A percentile compares a stretch with the other conserved stretches of the same genome.
Conservation (phyloP, 805 yeast species). For the Kazachstania psychrophila region DNA sequence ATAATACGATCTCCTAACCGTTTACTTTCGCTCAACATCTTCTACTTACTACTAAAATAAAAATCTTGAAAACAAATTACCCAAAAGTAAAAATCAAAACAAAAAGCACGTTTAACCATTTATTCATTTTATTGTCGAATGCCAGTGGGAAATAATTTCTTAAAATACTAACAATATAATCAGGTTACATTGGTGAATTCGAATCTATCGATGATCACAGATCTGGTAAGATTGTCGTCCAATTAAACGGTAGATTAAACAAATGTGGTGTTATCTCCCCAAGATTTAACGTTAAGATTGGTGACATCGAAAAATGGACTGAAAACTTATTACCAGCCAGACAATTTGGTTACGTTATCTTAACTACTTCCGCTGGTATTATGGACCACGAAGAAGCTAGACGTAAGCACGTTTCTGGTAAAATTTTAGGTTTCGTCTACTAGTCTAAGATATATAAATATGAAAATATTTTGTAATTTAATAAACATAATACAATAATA, state of each 20-base stretch:
- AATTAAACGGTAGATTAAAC: constrained; percentile 95
- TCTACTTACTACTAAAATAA: neutral
- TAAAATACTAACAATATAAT: constrained; percentile 2
- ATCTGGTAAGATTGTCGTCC: constrained; percentile 94
- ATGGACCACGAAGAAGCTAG: constrained; percentile 99
- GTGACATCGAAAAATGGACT: constrained; percentile 96
- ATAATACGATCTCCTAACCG: constrained; percentile 34
- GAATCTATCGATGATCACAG: constrained; percentile 98
- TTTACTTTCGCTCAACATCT: constrained; percentile 62
- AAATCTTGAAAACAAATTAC: too few species aligned
- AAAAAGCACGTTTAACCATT: too few species aligned
- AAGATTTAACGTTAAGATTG: constrained; percentile 92
- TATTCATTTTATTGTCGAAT: too few species aligned
- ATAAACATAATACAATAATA: too few species aligned
- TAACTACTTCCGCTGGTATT: constrained; percentile 98
- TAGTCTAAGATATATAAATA: too few species aligned
- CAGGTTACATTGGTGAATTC: constrained; percentile 87
- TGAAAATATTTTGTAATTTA: too few species aligned
- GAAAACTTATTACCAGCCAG: constrained; percentile 96
- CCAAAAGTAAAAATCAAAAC: neutral
- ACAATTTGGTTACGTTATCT: constrained; percentile 95
- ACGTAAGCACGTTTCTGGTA: constrained; percentile 99
- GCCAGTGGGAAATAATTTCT: too few species aligned
- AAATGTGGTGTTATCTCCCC: constrained; percentile 98
- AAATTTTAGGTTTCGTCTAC: constrained; percentile 95